phyloP scores from a whole-genome alignment of 441 rosid species.

The Erodium moschatum region DNA sequence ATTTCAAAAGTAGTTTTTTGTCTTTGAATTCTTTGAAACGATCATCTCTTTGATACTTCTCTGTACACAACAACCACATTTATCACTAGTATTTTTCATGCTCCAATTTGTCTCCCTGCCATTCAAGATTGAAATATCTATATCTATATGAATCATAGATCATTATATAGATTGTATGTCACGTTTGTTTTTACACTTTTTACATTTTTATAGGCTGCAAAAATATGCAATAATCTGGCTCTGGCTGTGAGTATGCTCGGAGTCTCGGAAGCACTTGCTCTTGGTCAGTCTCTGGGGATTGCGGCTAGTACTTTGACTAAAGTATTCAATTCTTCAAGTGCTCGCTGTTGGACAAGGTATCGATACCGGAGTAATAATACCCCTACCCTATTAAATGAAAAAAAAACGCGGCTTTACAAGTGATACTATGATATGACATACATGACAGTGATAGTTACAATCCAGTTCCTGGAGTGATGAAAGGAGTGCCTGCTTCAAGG shows the following conservation, averaged over 20 bases:
- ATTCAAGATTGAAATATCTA: background rate
- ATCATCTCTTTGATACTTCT: too few relatives aligned
- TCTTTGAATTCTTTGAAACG: too few relatives aligned
- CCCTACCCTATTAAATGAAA: too few relatives aligned
- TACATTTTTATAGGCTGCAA: slow-evolving; percentile 55
- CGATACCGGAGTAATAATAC: background rate
- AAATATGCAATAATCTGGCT: slow-evolving; percentile 86
- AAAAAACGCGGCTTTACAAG: too few relatives aligned
- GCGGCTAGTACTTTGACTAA: slow-evolving; percentile 53
- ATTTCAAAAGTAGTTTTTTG: too few relatives aligned
- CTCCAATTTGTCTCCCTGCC: too few relatives aligned
- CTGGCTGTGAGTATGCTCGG: slow-evolving; percentile 93
- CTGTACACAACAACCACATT: too few relatives aligned
- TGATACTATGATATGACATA: slow-evolving; percentile 12
- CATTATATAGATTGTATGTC: slow-evolving; percentile 5
- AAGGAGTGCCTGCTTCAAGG: slow-evolving; percentile 80
- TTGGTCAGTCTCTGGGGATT: slow-evolving; percentile 80
- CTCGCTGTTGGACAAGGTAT: slow-evolving; percentile 89
- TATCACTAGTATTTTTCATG: too few relatives aligned
- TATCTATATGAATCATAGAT: background rate
- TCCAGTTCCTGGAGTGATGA: slow-evolving; percentile 96
- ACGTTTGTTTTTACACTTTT: slow-evolving; percentile 14
- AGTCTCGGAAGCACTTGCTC: slow-evolving; percentile 84
- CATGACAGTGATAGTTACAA: slow-evolving; percentile 69
- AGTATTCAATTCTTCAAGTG: slow-evolving; percentile 80